These are phyloP conservation scores for Phoma sp. DNA, from an alignment of 2,329 filamentous ascomycete genomes.

Conservation along the genomic window DNA sequence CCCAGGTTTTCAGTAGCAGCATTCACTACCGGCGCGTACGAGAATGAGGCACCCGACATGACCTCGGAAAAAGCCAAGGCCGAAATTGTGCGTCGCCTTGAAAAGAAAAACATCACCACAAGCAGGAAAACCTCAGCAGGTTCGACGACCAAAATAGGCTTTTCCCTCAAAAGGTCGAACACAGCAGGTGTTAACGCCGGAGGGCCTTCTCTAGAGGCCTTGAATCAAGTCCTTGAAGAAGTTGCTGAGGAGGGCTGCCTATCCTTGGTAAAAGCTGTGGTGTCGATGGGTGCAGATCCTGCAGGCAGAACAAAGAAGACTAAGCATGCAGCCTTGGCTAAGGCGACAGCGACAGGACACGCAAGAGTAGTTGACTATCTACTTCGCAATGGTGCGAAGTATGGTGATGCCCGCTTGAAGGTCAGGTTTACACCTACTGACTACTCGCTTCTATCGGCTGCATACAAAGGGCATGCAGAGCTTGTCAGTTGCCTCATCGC, in stretches of 20 bases:
- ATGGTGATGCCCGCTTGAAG: conserved; percentile 24
- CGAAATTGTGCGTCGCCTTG: conserved; percentile 20
- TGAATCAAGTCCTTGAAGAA: conserved; percentile 25
- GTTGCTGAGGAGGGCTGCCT: conserved; percentile 23
- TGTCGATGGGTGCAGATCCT: conserved; percentile 20
- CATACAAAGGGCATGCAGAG: conserved; percentile 27
- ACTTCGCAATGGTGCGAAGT: conserved; percentile 23
- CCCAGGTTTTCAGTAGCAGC: conserved; percentile 21
- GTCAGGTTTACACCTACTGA: conserved; percentile 19
- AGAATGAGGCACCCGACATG: conserved; percentile 21
- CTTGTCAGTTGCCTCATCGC: conserved; percentile 22
- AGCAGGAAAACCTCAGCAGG: conserved; percentile 12
- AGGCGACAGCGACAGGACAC: conserved; percentile 24
- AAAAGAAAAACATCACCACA: conserved; percentile 10
- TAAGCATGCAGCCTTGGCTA: conserved; percentile 27
- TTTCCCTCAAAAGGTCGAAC: conserved; percentile 19
- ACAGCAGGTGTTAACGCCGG: conserved; percentile 9
- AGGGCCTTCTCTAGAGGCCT: conserved; percentile 6
- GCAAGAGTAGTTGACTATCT: conserved; percentile 24
- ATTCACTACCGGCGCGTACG: conserved; percentile 12
- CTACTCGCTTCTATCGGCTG: conserved; percentile 22
- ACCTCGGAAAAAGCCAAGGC: conserved; percentile 19
- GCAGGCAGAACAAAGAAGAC: conserved; percentile 20
- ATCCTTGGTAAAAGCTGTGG: conserved; percentile 21
- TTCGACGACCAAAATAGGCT: conserved; percentile 20